A percentile compares a stretch with the other conserved stretches of the same genome.
These are phyloP conservation scores for Penicillium robsamsonii DNA, from an alignment of 495 filamentous ascomycete species.

Conservation along the genomic window DNA sequence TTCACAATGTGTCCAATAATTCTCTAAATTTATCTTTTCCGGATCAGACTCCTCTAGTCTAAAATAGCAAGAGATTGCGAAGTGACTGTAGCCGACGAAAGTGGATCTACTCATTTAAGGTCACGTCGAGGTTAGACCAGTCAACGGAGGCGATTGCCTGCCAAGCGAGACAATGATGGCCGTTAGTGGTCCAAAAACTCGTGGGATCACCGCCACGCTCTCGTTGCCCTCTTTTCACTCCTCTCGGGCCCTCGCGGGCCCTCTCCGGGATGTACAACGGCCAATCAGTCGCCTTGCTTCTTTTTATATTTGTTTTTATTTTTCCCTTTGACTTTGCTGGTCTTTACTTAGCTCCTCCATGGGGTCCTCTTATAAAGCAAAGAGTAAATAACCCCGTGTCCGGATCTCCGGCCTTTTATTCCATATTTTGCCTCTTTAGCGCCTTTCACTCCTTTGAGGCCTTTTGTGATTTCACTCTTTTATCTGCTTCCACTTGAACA, in stretches of 20 bases:
- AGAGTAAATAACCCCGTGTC: background rate
- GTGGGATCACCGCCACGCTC: conserved; percentile 12
- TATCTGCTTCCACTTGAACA: conserved; percentile 5
- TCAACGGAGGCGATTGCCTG: conserved; percentile 2
- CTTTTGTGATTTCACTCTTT: conserved; percentile 13
- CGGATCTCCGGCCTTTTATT: conserved; percentile 1
- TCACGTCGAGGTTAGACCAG: conserved; percentile 1
- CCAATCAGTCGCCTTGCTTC: conserved; percentile 12
- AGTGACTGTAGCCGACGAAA: conserved; percentile 5
- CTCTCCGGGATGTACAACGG: background rate
- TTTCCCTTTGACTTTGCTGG: background rate
- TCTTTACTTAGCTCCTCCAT: background rate
- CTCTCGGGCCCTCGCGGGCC: background rate
- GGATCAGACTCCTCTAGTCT: no score
- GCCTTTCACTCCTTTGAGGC: conserved; percentile 13
- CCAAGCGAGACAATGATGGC: conserved; percentile 10
- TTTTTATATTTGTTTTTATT: conserved; percentile 10
- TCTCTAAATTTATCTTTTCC: conserved; percentile 1
- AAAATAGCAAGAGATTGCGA: background rate
- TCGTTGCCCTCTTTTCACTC: background rate
- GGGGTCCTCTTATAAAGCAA: conserved; percentile 5
- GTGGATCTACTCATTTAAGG: conserved; percentile 5
- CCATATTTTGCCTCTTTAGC: conserved; percentile 13
- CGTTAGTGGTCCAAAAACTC: conserved; percentile 10
- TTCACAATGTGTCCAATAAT: background rate